phyloP scores from a whole-genome alignment of 129 eudicot genomes.

The Lactuca saligna region DNA sequence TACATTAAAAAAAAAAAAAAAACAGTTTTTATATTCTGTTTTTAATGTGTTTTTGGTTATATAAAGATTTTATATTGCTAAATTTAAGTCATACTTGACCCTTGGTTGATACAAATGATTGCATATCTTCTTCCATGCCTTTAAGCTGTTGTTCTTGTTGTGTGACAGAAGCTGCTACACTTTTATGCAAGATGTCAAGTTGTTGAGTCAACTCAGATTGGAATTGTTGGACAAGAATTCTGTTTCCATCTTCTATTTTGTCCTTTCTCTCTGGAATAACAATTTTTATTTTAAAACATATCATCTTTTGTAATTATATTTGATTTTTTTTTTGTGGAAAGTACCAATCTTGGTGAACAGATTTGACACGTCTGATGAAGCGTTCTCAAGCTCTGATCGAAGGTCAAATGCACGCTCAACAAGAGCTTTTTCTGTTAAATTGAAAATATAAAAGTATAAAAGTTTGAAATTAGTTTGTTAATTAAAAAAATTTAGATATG shows the following conservation, averaged over 20 bases:
- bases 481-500: not conserved
- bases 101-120: constrained; percentile 85
- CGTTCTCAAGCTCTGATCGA: constrained; percentile 79
- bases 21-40: not conserved
- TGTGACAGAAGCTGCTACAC: constrained; percentile 75
- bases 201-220: constrained; percentile 77
- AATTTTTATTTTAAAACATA: not conserved
- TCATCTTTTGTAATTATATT: too few relatives aligned
- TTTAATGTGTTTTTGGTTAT: too few relatives aligned
- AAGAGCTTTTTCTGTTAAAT: constrained; percentile 75
- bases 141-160: constrained; percentile 88
- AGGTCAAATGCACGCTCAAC: constrained; percentile 94
- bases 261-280: constrained; percentile 76
- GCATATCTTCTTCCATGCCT: constrained; percentile 95
- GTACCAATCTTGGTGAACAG: constrained; percentile 87
- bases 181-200: constrained; percentile 82
- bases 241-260: constrained; percentile 90
- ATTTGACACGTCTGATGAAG: constrained; percentile 86
- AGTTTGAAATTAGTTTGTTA: not conserved
- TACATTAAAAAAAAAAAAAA: constrained; percentile 9
- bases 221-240: constrained; percentile 73
- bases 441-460: not conserved
- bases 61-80: too few relatives aligned
- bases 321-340: not conserved
- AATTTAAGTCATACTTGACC: constrained; percentile 48